These are phyloP conservation scores for Ceratocystis cubensis DNA, from an alignment of 2,329 filamentous ascomycete species.

Conservation along the genomic window DNA sequence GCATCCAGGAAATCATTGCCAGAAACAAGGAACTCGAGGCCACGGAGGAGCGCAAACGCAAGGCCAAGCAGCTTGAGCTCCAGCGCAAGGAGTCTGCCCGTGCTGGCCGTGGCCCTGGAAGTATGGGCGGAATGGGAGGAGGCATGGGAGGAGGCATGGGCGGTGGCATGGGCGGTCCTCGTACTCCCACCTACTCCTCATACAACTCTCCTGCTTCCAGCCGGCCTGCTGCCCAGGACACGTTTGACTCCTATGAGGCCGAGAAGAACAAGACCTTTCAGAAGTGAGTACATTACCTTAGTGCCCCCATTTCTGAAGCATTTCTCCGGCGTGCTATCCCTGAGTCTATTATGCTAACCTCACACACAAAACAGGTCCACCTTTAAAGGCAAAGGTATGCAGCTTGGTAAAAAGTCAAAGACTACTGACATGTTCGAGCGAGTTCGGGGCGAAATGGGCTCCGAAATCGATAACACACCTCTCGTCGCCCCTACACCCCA, in stretches of 20 bases:
- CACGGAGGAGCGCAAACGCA: constrained; percentile 93
- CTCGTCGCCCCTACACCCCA: constrained; percentile 48
- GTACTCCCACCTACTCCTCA: constrained; percentile 73
- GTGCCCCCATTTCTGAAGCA: neutral
- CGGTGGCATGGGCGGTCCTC: constrained; percentile 37
- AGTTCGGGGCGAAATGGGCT: constrained; percentile 81
- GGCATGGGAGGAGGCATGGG: constrained; percentile 13
- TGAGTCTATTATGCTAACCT: constrained; percentile 7
- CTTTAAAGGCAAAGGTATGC: constrained; percentile 93
- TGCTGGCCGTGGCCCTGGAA: constrained; percentile 46
- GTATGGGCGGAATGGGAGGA: constrained; percentile 22
- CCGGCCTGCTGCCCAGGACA: constrained; percentile 55
- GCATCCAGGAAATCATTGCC: constrained; percentile 96
- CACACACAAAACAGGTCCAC: constrained; percentile 37
- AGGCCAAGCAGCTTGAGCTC: constrained; percentile 97
- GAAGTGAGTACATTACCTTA: constrained; percentile 46
- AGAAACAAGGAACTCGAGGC: constrained; percentile 98
- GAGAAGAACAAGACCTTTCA: constrained; percentile 88
- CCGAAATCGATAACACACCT: constrained; percentile 66
- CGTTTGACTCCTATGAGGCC: constrained; percentile 87
- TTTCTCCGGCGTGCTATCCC: neutral
- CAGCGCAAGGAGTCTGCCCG: constrained; percentile 93
- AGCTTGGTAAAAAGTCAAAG: constrained; percentile 97
- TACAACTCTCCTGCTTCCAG: constrained; percentile 46
- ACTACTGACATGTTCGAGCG: constrained; percentile 95